Conservation (phyloP, 805 yeast genomes). For the Wickerhamomyces bovis region DNA sequence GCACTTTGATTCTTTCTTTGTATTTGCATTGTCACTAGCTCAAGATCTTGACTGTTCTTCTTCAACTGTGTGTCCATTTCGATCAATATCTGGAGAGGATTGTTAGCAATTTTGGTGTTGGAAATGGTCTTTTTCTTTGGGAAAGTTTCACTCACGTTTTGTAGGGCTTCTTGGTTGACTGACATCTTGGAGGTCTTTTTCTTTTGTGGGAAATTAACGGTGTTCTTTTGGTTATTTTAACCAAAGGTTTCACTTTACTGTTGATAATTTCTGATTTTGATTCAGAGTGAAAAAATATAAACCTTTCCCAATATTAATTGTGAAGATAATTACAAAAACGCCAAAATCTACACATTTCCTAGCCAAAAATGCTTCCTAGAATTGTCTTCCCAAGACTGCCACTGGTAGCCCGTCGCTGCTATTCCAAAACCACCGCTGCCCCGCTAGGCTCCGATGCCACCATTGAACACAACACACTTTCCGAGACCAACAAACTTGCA, state of each 20-base stretch:
- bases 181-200: conserved; percentile 29
- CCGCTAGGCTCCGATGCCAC: conserved; percentile 27
- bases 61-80: conserved; percentile 66
- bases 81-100: conserved; percentile 36
- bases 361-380: conserved; percentile 5
- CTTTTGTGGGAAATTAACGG: no score
- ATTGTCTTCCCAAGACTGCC: conserved; percentile 2
- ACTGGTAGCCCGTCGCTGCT: conserved; percentile 1
- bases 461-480: conserved; percentile 43
- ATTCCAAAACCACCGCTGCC: conserved; percentile 1
- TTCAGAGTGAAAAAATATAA: no score
- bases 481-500: conserved; percentile 65
- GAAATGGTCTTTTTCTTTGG: no score
- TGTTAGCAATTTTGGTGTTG: no score
- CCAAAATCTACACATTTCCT: no score
- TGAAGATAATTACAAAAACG: no score
- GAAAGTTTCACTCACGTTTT: conserved; percentile 25
- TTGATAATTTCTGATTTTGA: background rate
- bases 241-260: no score
- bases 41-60: conserved; percentile 53
- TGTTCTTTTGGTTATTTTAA: no score
- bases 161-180: conserved; percentile 40
- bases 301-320: no score
- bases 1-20: conserved; percentile 9
- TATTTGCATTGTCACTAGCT: conserved; percentile 43